Evolutionary conservation across 768 basidiomycete genomes (phyloP).

Genomic region (Hysterangium stoloniferum): DNA sequence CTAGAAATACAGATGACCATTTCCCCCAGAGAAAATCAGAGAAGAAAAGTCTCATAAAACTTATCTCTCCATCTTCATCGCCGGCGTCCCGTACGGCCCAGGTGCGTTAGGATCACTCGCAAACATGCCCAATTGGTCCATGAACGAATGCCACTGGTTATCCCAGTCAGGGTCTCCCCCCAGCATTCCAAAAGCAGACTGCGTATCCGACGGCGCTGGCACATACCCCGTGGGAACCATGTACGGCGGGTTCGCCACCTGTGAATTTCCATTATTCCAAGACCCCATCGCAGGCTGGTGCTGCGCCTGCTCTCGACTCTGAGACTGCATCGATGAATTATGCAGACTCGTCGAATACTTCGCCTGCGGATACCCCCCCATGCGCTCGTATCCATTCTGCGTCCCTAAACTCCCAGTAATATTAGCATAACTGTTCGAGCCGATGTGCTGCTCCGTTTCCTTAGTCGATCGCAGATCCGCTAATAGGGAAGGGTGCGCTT

Average conservation of each 20-base stretch:
- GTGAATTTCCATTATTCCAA: neutral
- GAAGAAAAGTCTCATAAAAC: neutral
- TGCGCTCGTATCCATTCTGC: no score
- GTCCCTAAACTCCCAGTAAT: no score
- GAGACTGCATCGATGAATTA: no score
- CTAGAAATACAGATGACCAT: slow-evolving; percentile 3
- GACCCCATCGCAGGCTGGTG: neutral
- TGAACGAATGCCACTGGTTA: slow-evolving; percentile 11
- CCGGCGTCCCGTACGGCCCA: neutral
- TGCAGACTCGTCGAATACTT: no score
- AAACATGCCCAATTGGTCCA: slow-evolving; percentile 11
- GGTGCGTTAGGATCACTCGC: slow-evolving; percentile 1
- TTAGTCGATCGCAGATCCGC: slow-evolving; percentile 7
- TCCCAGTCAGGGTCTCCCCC: slow-evolving; percentile 9
- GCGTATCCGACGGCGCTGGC: slow-evolving; percentile 6
- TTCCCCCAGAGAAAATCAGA: neutral
- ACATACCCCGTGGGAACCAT: neutral
- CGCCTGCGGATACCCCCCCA: neutral
- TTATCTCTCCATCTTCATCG: slow-evolving; percentile 3
- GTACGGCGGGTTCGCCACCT: neutral
- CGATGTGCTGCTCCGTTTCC: neutral
- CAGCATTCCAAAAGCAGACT: neutral
- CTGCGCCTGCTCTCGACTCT: no score
- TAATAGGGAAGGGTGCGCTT: slow-evolving; percentile 7
- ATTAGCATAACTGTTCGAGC: no score